Evolutionary conservation across 495 filamentous ascomycete species (phyloP).

Genomic region (Hyphodiscus hymeniophilus): DNA sequence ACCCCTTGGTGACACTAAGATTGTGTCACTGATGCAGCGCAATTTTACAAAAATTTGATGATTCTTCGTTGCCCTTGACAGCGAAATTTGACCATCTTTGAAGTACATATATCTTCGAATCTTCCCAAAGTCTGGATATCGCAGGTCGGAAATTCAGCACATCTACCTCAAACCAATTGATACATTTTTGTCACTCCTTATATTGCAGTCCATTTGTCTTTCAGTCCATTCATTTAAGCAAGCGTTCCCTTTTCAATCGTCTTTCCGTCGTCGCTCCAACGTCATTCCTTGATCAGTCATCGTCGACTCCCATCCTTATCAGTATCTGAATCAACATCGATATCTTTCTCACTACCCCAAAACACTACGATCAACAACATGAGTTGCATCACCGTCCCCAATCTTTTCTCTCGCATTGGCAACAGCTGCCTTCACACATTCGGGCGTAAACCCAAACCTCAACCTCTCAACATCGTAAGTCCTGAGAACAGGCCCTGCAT

Average conservation of each 20-base stretch:
- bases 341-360: neutral
- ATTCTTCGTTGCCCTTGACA: constrained; percentile 10
- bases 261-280: neutral
- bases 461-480: constrained; percentile 14
- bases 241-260: neutral
- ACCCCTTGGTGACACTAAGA: constrained; percentile 5
- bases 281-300: neutral
- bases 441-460: neutral
- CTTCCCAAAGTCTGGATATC: neutral
- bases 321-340: too few relatives aligned
- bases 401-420: constrained; percentile 6
- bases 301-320: neutral
- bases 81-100: constrained; percentile 1
- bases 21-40: constrained; percentile 5
- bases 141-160: neutral
- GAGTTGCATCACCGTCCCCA: neutral
- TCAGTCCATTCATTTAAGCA: constrained; percentile 3
- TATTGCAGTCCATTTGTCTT: neutral
- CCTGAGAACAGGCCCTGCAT: neutral
- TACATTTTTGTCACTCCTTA: neutral
- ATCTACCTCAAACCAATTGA: neutral
- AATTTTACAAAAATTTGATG: neutral
- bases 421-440: constrained; percentile 13
- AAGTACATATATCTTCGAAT: constrained; percentile 2
- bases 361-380: neutral